Conservation (phyloP, 1,139 yeast genomes). For the Candida gigantensis region DNA sequence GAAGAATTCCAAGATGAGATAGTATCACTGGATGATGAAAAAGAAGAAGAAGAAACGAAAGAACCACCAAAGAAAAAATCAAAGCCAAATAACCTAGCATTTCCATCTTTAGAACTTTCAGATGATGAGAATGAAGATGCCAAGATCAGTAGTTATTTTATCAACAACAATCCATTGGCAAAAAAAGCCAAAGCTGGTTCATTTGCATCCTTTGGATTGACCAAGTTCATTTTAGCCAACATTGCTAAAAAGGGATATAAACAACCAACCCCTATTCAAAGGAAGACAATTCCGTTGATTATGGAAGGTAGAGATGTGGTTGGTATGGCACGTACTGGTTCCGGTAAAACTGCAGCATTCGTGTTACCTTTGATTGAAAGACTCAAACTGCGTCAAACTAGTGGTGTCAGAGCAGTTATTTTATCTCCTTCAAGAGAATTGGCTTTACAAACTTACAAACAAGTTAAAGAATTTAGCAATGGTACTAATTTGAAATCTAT, state of each 20-base stretch:
- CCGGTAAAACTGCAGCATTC: constrained; percentile 98
- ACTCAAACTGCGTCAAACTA: constrained; percentile 64
- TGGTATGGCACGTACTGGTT: constrained; percentile 99
- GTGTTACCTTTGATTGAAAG: constrained; percentile 89
- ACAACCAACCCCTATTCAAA: constrained; percentile 97
- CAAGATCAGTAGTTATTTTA: constrained; percentile 27
- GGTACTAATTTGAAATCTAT: constrained; percentile 84
- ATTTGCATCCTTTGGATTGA: constrained; percentile 87
- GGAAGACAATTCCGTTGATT: constrained; percentile 89
- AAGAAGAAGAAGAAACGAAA: constrained; percentile 23
- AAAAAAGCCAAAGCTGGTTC: constrained; percentile 78
- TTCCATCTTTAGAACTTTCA: constrained; percentile 69
- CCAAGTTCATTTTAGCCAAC: constrained; percentile 67
- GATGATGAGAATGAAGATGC: constrained; percentile 50
- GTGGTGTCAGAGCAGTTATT: constrained; percentile 86
- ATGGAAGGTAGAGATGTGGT: constrained; percentile 91
- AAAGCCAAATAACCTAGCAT: constrained; percentile 28
- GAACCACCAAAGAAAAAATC: constrained; percentile 22
- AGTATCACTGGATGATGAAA: constrained; percentile 50
- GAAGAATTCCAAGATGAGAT: constrained; percentile 61
- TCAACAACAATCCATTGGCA: constrained; percentile 44
- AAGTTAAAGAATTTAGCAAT: constrained; percentile 81
- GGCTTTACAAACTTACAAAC: constrained; percentile 89
- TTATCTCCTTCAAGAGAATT: constrained; percentile 86
- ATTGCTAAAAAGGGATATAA: constrained; percentile 84